Conservation (phyloP, 768 basidiomycete species). For the Mycena haematopus region DNA sequence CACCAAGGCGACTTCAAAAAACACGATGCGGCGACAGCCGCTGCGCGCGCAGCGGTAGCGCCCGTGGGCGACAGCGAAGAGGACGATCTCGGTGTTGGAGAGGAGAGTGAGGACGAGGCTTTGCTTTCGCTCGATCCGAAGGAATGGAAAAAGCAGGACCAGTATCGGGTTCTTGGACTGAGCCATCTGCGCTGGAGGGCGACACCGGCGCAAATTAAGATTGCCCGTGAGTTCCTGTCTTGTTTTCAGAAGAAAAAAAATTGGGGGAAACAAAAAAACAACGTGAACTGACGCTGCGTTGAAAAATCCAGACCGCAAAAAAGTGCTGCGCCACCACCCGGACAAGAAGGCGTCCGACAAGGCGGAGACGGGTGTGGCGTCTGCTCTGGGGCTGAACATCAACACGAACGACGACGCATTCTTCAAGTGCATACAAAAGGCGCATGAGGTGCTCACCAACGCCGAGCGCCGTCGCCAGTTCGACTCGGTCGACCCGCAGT, state of each 20-base stretch:
- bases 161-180: constrained; percentile 95
- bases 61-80: constrained; percentile 59
- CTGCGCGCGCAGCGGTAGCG: constrained; percentile 50
- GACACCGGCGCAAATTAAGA: constrained; percentile 90
- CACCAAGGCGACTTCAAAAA: constrained; percentile 84
- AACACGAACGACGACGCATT: constrained; percentile 97
- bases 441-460: constrained; percentile 91
- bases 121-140: constrained; percentile 87
- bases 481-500: constrained; percentile 91
- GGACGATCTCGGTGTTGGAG: constrained; percentile 86
- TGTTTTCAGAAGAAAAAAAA: no score
- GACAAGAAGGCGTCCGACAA: constrained; percentile 79
- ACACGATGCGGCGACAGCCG: constrained; percentile 67
- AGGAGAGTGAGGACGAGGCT: constrained; percentile 81
- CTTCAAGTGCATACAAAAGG: constrained; percentile 99
- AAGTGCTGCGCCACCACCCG: constrained; percentile 98
- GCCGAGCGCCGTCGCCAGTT: constrained; percentile 91
- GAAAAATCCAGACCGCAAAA: constrained; percentile 82
- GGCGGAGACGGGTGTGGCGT: constrained; percentile 37
- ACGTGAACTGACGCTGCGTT: background rate
- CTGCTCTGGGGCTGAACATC: constrained; percentile 63
- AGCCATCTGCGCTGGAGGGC: constrained; percentile 89
- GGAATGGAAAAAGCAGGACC: constrained; percentile 99
- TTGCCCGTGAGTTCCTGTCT: constrained; percentile 76
- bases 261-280: no score